Evolutionary conservation across 306 rosid genomes (phyloP).

Genomic region (Castanea mollissima): DNA sequence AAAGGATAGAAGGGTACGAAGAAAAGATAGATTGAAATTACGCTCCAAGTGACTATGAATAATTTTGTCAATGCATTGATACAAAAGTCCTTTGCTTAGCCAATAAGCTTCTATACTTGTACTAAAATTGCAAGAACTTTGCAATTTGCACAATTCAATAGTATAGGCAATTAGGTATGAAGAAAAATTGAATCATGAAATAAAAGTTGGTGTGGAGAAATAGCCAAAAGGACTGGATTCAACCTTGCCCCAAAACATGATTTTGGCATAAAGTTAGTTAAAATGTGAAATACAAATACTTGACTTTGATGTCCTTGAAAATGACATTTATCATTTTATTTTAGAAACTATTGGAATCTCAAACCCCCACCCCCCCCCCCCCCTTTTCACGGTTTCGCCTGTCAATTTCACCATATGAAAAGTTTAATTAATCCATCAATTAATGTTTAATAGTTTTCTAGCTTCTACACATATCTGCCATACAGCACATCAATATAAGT

Average conservation of each 20-base stretch:
- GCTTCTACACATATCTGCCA: neutral
- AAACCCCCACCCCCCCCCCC: too few species aligned
- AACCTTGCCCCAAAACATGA: neutral
- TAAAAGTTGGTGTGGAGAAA: neutral
- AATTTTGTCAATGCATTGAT: accelerated
- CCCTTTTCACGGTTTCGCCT: too few species aligned
- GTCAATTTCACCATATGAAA: neutral
- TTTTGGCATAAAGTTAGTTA: neutral
- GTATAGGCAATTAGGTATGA: neutral
- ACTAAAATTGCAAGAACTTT: too few species aligned
- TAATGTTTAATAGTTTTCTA: neutral
- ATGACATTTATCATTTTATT: neutral
- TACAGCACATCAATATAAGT: neutral
- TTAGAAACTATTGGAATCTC: neutral
- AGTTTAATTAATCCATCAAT: neutral
- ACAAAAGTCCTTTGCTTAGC: too few species aligned
- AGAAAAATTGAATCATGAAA: neutral
- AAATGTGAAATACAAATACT: neutral
- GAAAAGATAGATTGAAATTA: too few species aligned
- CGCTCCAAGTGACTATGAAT: too few species aligned
- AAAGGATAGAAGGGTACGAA: too few species aligned
- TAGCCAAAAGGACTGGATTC: neutral
- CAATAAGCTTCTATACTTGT: too few species aligned
- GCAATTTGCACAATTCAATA: too few species aligned
- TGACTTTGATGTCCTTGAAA: slow-evolving; percentile 16